Evolutionary conservation across 129 eudicot species (phyloP), one percentile per base, ranked within the genome.

Genomic region (Ambrosia artemisiifolia): DNA sequence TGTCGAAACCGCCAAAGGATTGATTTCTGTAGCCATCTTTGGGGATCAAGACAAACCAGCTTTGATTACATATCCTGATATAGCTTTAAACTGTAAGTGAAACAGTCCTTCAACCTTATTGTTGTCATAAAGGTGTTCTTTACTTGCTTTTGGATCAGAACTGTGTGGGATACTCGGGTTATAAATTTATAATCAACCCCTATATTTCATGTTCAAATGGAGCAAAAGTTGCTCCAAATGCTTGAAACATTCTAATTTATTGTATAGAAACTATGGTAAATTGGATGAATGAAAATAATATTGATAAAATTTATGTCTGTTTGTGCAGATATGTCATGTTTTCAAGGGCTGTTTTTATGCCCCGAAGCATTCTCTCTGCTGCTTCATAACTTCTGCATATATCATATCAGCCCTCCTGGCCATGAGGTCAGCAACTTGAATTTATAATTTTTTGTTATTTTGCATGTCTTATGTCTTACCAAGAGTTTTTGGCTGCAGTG

Each of bases 1-100:
- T 70, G 79, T 92, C 18, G 85, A 88, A 80, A 92, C 96, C 47
- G 71, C 85, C 53, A 78, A 57, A 75, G 98, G 98, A 72, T 82
- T 72, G 10, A 85, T 92, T 62, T 92, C 96, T 69, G 98, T 89
- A 65, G 76, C 85, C 43, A 91, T 92, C 17, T 83, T 72, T 44
- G 98, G 98, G 46, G 96, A 92, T 75, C 94, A 74, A 20, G 96
- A 89, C 72, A 92, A 92, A 79, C 98, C 98, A 20, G 95, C 98
- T 83, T 82, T 92, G 19, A 62, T 92, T 66, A 92, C 98, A 13
- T 92, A 92, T 76, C 98, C 98, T 55, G 98, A 92, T 83, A 67
- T 92, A 60, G 98, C 95, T 35, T 80, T 92, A 51, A 92, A 92
- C 64, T 79, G 98, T 92, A 82, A 92, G 96, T 82, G 62, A 65